Base-by-base conservation (phyloP, 2,329 filamentous ascomycete species). In the Colletotrichum chlorophyti region DNA sequence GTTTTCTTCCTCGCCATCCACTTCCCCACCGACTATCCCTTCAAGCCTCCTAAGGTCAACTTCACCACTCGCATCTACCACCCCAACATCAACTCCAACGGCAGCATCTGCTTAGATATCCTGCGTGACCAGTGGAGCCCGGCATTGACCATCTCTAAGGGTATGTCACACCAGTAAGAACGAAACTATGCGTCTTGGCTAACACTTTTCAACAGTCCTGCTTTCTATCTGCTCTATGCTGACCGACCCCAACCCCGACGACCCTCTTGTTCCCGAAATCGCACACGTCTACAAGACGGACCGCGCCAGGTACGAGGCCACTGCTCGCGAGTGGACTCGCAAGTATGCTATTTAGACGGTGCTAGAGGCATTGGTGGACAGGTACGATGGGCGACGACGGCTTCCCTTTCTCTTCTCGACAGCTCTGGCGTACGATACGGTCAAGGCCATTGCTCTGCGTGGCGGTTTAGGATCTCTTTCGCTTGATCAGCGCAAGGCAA, bases 21-120 rank as follows among this genome's bases (percentile, higher is more conserved):
- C 81, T 98, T 99, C 85, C 95, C 95, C 68, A 99, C 95, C 84
- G 95, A 99, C 84, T 99, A 99, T 80, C 95, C 95, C 37, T 99
- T 99, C 86, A 99, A 99, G 90, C 95, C 95, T 64, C 95, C 95
- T 69, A 99, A 99, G 87, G 93, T 99, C 80, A 97, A 97, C 90
- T 99, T 99, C 86, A 98, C 93, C 70, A 99, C 95, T 65, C 91
- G 94, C 74, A 98, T 99, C 83, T 99, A 99, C 78, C 95, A 99
- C 82, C 95, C 95, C 71, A 99, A 99, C 82, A 99, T 99, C 92
- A 99, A 99, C 88, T 96, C 92, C 68, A 98, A 98, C 78, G 95
- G 95, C 78, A 97, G 93, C 79, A 99, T 99, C 79, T 99, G 95
- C 78, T 81, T 99, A 76, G 95, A 99, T 74, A 99, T 99, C 73